Evolutionary conservation across 768 basidiomycete species (phyloP), one percentile per base, ranked within the genome.

Genomic region (Boletus insuetus): DNA sequence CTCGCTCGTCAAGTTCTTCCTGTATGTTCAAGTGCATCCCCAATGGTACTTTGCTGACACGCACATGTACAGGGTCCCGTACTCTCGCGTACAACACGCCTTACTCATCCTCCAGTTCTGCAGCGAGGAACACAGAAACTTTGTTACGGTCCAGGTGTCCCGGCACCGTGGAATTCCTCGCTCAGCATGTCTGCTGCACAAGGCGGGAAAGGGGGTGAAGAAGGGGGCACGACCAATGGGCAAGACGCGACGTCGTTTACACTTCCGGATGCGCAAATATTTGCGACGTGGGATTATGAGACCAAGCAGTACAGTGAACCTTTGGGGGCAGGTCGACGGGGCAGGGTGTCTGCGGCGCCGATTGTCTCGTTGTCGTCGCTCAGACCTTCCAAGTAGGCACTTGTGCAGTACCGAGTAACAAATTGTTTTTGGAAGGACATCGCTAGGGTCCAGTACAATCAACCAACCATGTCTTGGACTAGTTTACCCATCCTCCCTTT

Each of bases 1-100:
- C 74, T 92, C 44, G 82, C 88, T 10, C 77, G 84, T 24, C 75
- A 79, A 57, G 80, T 87, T 11, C 80, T 92, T 46, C 82, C 87
- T 35, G 89, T 90, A 66, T 57, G 85, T 76, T 53, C 34, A 24
- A 46, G 39, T 26, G 20, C 11, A 43, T 26, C 31, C 10, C 4
- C 8, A 3, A 24, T 0, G 3, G 5, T 0, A 7, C 14, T 22
- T n/a, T 35, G 14, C 50, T 66, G 49, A 65, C 26, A 46, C 12
- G 0, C 19, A 31, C 35, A n/a, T 42, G 19, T n/a, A 56, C 64
- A 87, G 82, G 77, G 81, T 17, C 63, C 82, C 13, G 79, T 89
- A 37, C 67, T 82, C 44, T 69, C 77, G 11, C 82, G 89, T 19
- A 82, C 84, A 12, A 83, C 79, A 10, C 81, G 84, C 5, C 75